Base-by-base conservation (phyloP, 176 grass and related monocot genomes). In the Oryza punctata region DNA sequence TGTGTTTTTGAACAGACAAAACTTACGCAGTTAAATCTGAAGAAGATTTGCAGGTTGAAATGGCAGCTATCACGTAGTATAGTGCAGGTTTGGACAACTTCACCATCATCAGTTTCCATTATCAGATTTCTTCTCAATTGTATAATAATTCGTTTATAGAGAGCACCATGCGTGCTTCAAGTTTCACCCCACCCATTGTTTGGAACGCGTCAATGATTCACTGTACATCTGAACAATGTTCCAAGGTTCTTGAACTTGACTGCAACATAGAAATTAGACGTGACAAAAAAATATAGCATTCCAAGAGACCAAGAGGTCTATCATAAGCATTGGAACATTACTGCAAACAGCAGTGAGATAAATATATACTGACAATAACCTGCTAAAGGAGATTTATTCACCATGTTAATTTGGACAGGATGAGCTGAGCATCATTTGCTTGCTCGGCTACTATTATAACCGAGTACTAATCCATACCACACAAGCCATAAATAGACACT, bases 371-470 rank as follows among this genome's bases (percentile, higher is more conserved):
- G 54, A 23, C 54, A 7, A 60, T 10, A 23, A 8, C 21, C 2
- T 60, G 21, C 54, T 19, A 33, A 8, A 38, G 37, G 74, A 68
- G 32, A 64, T 57, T 75, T 87, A 87, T 81, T 81, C 12, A 71
- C 14, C 19, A 71, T 65, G 14, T 2, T 28, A 47, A 41, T 18
- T 49, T 26, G 68, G 14, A 25, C 40, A 27, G 68, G 30, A 35
- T 2, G 19, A 68, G 26, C 26, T 16, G 41, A 72, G 54, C 35
- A 47, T 14, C n/a, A 46, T 11, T 72, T 27, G n/a, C 69, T 6
- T 12, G 21, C 69, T 6, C 5, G 65, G 26, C 18, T 33, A 21
- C 15, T 21, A 21, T 29, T 29, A 18, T 50, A 57, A 57, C 52
- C 52, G 6, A 57, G 52, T 57, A 57, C 52, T 57, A 57, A 57